A percentile compares a stretch with the other conserved stretches of the same genome.
Evolutionary conservation across 2,329 filamentous ascomycete genomes (phyloP).

Genomic region (Ascochyta koolunga): DNA sequence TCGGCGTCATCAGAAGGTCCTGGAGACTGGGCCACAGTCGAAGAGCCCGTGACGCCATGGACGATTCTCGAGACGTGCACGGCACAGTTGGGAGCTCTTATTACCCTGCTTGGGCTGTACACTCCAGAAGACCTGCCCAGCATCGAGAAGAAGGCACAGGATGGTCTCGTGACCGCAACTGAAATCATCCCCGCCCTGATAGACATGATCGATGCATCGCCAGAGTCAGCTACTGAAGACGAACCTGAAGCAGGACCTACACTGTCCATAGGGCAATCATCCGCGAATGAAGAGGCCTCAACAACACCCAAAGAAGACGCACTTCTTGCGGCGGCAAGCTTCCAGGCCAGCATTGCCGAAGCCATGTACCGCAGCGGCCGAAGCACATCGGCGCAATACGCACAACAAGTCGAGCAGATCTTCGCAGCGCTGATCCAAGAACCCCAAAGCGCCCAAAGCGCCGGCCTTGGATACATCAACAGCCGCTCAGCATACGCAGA

Average conservation of each 20-base stretch:
- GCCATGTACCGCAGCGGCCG: conserved; percentile 60
- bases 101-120: conserved; percentile 57
- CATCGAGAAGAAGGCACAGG: conserved; percentile 65
- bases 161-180: conserved; percentile 59
- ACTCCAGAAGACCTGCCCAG: conserved; percentile 52
- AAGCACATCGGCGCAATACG: conserved; percentile 61
- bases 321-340: conserved; percentile 61
- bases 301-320: conserved; percentile 57
- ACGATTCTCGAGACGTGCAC: conserved; percentile 72
- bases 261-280: conserved; percentile 37
- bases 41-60: conserved; percentile 68
- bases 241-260: conserved; percentile 40
- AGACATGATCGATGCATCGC: conserved; percentile 41
- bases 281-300: conserved; percentile 32
- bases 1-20: conserved; percentile 43
- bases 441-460: conserved; percentile 55
- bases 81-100: conserved; percentile 62
- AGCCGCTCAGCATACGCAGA: conserved; percentile 63
- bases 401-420: conserved; percentile 46
- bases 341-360: conserved; percentile 62
- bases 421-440: conserved; percentile 46
- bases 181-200: conserved; percentile 62
- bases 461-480: conserved; percentile 58
- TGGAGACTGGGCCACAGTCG: conserved; percentile 70
- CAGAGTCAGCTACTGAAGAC: conserved; percentile 22